Conservation (phyloP, 345 rosid genomes). For the Gynandropsis gynandra region DNA sequence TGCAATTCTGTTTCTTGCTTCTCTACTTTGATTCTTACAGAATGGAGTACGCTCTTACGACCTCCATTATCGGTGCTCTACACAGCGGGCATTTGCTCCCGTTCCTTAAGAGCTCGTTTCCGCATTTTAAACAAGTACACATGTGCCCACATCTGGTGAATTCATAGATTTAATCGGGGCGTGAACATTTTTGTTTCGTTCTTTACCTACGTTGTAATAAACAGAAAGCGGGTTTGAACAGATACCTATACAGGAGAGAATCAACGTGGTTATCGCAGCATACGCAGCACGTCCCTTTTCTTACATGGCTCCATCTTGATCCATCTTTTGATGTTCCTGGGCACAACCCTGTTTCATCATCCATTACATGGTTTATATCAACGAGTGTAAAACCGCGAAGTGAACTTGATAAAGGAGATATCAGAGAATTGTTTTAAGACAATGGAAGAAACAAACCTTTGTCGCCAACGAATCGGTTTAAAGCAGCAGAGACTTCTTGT, state of each 20-base stretch:
- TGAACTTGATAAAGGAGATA: too few relatives aligned
- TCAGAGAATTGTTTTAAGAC: background rate
- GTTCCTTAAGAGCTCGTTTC: slow-evolving; percentile 54
- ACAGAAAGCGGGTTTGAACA: slow-evolving; percentile 15
- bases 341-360: slow-evolving; percentile 29
- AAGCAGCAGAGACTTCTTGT: slow-evolving; percentile 83
- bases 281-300: slow-evolving; percentile 67
- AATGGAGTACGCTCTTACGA: slow-evolving; percentile 74
- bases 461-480: slow-evolving; percentile 46
- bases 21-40: too few relatives aligned
- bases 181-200: background rate
- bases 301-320: slow-evolving; percentile 66
- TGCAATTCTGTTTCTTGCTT: too few relatives aligned
- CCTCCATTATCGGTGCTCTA: slow-evolving; percentile 71
- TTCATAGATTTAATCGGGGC: background rate
- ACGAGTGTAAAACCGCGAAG: too few relatives aligned
- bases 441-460: slow-evolving; percentile 31
- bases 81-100: slow-evolving; percentile 77
- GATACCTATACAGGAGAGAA: slow-evolving; percentile 59
- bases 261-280: slow-evolving; percentile 70
- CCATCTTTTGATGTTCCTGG: slow-evolving; percentile 67
- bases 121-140: slow-evolving; percentile 81
- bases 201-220: background rate
- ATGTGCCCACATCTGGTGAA: slow-evolving; percentile 67
- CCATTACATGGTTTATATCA: slow-evolving; percentile 13